Evolutionary conservation across 768 basidiomycete genomes (phyloP).

Genomic region (Porphyrellus cyaneotinctus): DNA sequence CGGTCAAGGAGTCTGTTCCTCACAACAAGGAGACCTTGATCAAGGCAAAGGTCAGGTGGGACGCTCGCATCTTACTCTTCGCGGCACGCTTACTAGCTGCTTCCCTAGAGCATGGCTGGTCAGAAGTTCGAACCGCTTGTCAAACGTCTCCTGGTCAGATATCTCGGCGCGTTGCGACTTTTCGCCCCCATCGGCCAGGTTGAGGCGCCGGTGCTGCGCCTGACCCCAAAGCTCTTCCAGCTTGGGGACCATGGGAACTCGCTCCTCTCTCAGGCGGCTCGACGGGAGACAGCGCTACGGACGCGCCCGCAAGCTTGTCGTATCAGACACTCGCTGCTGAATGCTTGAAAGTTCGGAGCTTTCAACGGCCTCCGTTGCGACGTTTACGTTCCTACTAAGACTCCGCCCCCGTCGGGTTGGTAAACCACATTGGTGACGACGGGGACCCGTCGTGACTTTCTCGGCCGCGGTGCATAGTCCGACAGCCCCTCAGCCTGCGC

Average conservation of each 20-base stretch:
- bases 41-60: conserved; percentile 88
- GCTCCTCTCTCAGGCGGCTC: too few relatives aligned
- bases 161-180: conserved; percentile 82
- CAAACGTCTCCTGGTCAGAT: conserved; percentile 77
- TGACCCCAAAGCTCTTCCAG: too few relatives aligned
- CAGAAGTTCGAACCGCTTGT: conserved; percentile 84
- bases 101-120: conserved; percentile 69
- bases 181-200: too few relatives aligned
- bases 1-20: conserved; percentile 73
- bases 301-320: neutral
- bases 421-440: conserved; percentile 12
- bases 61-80: conserved; percentile 35
- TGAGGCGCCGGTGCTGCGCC: too few relatives aligned
- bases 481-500: conserved; percentile 61
- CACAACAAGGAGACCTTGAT: conserved; percentile 73
- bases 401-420: conserved; percentile 13
- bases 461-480: conserved; percentile 64
- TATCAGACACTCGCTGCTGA: neutral
- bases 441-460: conserved; percentile 38
- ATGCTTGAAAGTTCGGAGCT: neutral
- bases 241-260: too few relatives aligned
- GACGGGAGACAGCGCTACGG: too few relatives aligned
- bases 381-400: conserved; percentile 31
- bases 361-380: conserved; percentile 7
- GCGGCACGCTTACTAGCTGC: conserved; percentile 11